Evolutionary conservation across 2,329 filamentous ascomycete genomes (phyloP), one percentile per base, ranked within the genome.

Genomic region (Botryotinia calthae): DNA sequence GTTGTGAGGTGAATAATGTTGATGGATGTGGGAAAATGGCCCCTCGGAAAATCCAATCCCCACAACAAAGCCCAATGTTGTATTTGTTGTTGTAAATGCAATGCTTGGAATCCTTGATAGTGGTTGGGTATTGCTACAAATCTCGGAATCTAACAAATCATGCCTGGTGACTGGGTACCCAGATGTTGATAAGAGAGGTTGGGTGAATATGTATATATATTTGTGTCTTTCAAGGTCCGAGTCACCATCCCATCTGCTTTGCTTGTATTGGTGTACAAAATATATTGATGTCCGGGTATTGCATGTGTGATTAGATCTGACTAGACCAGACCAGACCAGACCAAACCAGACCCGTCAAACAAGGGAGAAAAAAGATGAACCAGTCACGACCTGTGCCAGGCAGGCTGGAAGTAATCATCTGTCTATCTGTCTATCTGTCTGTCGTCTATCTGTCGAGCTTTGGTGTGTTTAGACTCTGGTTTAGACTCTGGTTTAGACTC

Each of bases 41-140:
- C 16, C 61, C 37, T 42, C 62, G 62, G 42, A 51, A 34, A 48
- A 48, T 46, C 62, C 7, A 46, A 64, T 64, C 28, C 28, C 62
- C 62, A 64, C 62, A 46, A 48, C 62, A 64, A 64, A 64, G n/a
- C 62, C 42, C 62, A 64, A 64, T 64, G 61, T 44, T 63, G 61
- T 28, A 22, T 59, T 40, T n/a, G 22, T 63, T 63, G 59, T 28
- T 12, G 46, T 12, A 48, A n/a, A 62, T 25, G 22, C 37, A n/a
- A 62, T 25, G 22, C 37, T 18, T 62, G 40, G 59, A 40, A 42
- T 62, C 59, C 34, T n/a, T 42, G 59, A 62, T 62, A 20, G 28
- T n/a, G 48, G 25, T 25, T 42, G 58, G 31, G 31, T 62, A n/a
- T n/a, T 10, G 59, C 22, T 40, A 5, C 10, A 16, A 62, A 62